Evolutionary conservation across 2,329 filamentous ascomycete species (phyloP).

Genomic region (Diaporthe aspalathi): DNA sequence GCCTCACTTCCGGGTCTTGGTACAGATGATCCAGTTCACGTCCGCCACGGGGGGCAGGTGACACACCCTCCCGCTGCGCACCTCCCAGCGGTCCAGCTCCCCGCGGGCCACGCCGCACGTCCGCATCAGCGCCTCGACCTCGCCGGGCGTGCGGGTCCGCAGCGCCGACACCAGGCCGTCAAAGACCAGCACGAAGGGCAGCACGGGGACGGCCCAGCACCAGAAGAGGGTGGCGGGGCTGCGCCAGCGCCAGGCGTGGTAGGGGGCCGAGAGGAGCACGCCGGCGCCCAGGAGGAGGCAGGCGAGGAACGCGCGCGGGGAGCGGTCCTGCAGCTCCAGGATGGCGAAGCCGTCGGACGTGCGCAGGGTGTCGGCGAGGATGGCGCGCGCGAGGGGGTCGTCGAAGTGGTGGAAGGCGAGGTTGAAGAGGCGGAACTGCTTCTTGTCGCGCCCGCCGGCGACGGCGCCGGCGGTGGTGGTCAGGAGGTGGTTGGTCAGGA

Average conservation of each 20-base stretch:
- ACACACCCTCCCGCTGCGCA: constrained; percentile 58
- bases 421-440: constrained; percentile 77
- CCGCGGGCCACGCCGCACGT: constrained; percentile 57
- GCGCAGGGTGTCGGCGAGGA: constrained; percentile 72
- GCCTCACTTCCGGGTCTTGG: constrained; percentile 45
- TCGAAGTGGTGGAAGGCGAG: constrained; percentile 83
- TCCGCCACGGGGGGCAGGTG: constrained; percentile 64
- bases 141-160: constrained; percentile 73
- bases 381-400: constrained; percentile 68
- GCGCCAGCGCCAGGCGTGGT: constrained; percentile 64
- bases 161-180: constrained; percentile 77
- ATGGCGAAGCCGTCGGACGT: constrained; percentile 77
- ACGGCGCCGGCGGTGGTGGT: not conserved
- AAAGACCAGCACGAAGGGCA: constrained; percentile 75
- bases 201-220: constrained; percentile 73
- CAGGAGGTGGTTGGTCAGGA: constrained; percentile 50
- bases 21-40: constrained; percentile 64
- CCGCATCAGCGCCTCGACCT: constrained; percentile 70
- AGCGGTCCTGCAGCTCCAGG: constrained; percentile 79
- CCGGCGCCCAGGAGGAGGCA: constrained; percentile 64
- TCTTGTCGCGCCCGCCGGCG: constrained; percentile 50
- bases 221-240: constrained; percentile 70
- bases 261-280: constrained; percentile 63
- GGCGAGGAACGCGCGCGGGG: constrained; percentile 64
- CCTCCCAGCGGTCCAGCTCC: constrained; percentile 57